phyloP scores from a whole-genome alignment of 2,329 filamentous ascomycete species.

The Colletotrichum coccodes region DNA sequence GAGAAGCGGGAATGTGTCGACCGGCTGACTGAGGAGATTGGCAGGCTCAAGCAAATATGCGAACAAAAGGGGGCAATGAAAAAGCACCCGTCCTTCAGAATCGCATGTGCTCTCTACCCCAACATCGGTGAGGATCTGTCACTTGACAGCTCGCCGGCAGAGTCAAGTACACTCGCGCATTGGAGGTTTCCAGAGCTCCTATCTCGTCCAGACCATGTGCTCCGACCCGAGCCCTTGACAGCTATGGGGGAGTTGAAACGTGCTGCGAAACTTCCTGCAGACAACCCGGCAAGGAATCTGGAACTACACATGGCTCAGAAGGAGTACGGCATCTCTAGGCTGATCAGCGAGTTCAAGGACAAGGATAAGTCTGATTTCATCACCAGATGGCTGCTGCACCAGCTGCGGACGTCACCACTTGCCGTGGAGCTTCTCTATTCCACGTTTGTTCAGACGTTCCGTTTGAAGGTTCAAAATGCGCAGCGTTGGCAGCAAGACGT shows the following conservation, averaged over 20 bases:
- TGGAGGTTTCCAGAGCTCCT: conserved; percentile 55
- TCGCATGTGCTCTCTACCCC: conserved; percentile 52
- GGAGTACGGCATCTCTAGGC: conserved; percentile 58
- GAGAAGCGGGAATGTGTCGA: conserved; percentile 46
- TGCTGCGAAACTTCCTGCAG: conserved; percentile 48
- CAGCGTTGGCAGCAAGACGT: conserved; percentile 50
- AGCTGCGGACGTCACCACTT: conserved; percentile 57
- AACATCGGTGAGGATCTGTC: conserved; percentile 53
- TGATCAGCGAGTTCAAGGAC: conserved; percentile 48
- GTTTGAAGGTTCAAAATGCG: conserved; percentile 45
- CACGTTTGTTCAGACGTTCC: conserved; percentile 45
- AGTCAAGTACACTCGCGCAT: conserved; percentile 47
- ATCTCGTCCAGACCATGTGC: conserved; percentile 58
- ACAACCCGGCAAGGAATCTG: conserved; percentile 44
- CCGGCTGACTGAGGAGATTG: conserved; percentile 45
- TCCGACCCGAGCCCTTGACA: conserved; percentile 51
- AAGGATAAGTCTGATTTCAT: conserved; percentile 57
- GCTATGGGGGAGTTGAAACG: conserved; percentile 51
- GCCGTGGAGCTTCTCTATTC: conserved; percentile 55
- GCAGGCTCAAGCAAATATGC: conserved; percentile 50
- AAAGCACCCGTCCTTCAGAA: conserved; percentile 50
- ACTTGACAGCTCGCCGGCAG: conserved; percentile 44
- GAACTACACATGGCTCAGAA: conserved; percentile 55
- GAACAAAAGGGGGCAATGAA: conserved; percentile 53
- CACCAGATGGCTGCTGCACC: conserved; percentile 63